These are phyloP conservation scores for Durio zibethinus DNA, from an alignment of 345 rosid genomes.

Conservation along the genomic window DNA sequence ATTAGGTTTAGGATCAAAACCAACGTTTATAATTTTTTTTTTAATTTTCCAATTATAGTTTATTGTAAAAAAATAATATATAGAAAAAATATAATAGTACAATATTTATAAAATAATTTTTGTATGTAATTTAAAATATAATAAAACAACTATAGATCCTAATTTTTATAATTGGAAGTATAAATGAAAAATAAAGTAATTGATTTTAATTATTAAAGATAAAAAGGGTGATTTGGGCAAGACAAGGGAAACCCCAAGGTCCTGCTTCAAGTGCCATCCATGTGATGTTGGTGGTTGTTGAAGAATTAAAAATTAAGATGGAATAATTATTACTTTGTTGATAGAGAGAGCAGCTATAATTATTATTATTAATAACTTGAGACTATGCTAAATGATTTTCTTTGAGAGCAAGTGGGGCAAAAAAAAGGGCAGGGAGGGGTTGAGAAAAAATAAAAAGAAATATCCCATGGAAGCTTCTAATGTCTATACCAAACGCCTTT, in stretches of 20 bases:
- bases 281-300: conserved; percentile 40
- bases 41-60: too few species aligned
- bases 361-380: conserved; percentile 9
- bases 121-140: too few species aligned
- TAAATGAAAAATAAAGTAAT: background rate
- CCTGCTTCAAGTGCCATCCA: conserved; percentile 8
- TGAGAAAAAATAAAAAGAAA: background rate
- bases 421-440: background rate
- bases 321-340: conserved; percentile 23
- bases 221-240: background rate
- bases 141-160: too few species aligned
- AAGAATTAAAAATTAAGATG: conserved; percentile 14
- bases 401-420: conserved; percentile 12
- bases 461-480: conserved; percentile 44
- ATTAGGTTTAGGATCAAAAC: too few species aligned
- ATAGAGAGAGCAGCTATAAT: conserved; percentile 4
- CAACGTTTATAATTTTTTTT: too few species aligned
- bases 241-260: background rate
- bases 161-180: background rate
- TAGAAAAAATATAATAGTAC: too few species aligned
- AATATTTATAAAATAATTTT: too few species aligned
- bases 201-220: background rate
- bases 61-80: too few species aligned
- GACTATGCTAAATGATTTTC: conserved; percentile 16
- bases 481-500: conserved; percentile 50